Evolutionary conservation across 176 grass and related monocot genomes (phyloP).

Genomic region (Otatea glauca): DNA sequence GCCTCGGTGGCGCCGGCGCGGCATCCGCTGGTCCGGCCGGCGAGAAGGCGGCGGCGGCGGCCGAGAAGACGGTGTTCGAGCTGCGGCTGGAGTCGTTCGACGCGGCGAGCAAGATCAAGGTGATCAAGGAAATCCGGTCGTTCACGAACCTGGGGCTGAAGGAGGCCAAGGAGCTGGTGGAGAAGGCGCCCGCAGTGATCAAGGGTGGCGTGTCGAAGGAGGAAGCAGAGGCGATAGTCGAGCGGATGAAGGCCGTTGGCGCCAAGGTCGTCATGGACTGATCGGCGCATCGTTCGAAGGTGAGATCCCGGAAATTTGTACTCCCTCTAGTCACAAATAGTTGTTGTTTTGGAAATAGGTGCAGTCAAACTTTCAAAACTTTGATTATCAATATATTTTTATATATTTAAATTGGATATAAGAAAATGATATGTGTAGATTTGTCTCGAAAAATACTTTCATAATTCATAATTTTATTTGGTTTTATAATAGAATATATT

Average conservation of each 20-base stretch:
- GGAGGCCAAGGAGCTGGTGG: constrained; percentile 97
- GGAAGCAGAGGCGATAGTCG: constrained; percentile 78
- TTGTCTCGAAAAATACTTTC: too few relatives aligned
- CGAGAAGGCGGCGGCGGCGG: constrained; percentile 61
- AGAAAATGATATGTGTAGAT: too few relatives aligned
- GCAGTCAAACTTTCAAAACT: too few relatives aligned
- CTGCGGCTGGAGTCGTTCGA: constrained; percentile 78
- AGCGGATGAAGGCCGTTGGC: constrained; percentile 87
- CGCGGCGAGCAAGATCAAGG: constrained; percentile 93
- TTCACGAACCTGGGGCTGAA: constrained; percentile 92
- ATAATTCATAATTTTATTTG: too few relatives aligned
- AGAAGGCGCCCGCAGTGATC: constrained; percentile 82
- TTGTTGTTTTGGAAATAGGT: too few relatives aligned
- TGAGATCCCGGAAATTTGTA: constrained; percentile 33
- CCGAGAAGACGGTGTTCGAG: constrained; percentile 96
- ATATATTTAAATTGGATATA: too few relatives aligned
- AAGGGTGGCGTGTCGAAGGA: constrained; percentile 85
- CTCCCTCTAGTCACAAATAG: too few relatives aligned
- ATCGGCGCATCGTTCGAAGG: constrained; percentile 14
- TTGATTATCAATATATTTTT: too few relatives aligned
- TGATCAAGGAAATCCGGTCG: constrained; percentile 91
- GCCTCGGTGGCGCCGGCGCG: constrained; percentile 44
- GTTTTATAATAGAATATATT: too few relatives aligned
- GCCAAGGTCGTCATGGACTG: constrained; percentile 89
- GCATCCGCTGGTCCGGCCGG: constrained; percentile 28